Conservation (phyloP, 140 eudicot genomes). For the Oenanthe javanica region DNA sequence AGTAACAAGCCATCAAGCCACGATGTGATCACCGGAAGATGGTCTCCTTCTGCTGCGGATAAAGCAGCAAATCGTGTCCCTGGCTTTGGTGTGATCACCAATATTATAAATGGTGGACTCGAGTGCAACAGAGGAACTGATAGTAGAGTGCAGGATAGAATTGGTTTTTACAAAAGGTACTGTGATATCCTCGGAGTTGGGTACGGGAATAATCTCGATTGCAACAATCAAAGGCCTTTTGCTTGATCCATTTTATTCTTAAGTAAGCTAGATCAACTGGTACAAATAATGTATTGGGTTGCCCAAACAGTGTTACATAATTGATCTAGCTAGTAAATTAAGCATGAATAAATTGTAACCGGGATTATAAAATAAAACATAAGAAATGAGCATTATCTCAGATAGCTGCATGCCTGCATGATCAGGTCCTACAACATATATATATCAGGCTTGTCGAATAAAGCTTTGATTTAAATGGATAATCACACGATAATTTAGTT, state of each 20-base stretch:
- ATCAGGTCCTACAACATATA: not conserved
- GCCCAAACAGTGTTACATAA: not conserved
- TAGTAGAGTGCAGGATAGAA: not conserved
- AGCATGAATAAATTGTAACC: not conserved
- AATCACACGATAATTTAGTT: not conserved
- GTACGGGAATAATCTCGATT: not conserved
- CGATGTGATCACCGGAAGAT: constrained; percentile 36
- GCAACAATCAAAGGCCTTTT: not conserved
- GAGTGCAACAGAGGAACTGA: not conserved
- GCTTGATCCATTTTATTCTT: not conserved
- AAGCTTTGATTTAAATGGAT: not conserved
- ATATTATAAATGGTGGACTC: constrained; percentile 28
- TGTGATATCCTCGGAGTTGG: not conserved
- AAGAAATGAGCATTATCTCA: not conserved
- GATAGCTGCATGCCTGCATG: not conserved
- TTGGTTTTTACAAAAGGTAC: not conserved
- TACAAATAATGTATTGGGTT: not conserved
- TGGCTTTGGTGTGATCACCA: constrained; percentile 46
- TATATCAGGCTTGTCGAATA: not conserved
- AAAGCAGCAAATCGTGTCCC: constrained; percentile 36
- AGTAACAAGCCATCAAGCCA: constrained; percentile 50
- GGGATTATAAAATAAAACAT: not conserved
- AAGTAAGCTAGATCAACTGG: not conserved
- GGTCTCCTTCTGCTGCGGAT: constrained; percentile 48
- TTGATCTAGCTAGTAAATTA: not conserved